phyloP scores from a whole-genome alignment of 768 basidiomycete genomes.

The Amanita pallidorosea region DNA sequence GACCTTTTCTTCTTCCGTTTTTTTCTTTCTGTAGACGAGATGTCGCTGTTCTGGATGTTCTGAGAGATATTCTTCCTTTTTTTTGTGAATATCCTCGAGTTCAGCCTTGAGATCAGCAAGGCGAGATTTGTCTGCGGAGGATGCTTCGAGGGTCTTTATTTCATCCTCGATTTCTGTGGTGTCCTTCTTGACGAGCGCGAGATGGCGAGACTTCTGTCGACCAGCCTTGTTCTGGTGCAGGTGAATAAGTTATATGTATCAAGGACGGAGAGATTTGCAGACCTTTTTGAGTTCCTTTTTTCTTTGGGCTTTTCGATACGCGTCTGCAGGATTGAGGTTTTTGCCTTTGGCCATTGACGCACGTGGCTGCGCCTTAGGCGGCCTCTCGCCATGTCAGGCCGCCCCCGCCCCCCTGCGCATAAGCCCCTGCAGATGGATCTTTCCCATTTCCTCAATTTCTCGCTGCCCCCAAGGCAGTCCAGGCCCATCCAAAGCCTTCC shows the following conservation, averaged over 20 bases:
- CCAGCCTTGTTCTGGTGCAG: slow-evolving; percentile 83
- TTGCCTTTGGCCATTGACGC: slow-evolving; percentile 73
- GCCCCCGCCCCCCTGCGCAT: slow-evolving; percentile 22
- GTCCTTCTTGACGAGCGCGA: slow-evolving; percentile 91
- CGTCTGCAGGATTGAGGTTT: slow-evolving; percentile 87
- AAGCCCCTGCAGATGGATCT: slow-evolving; percentile 30
- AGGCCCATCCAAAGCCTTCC: slow-evolving; percentile 48
- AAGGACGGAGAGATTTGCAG: slow-evolving; percentile 13
- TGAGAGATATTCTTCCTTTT: slow-evolving; percentile 85
- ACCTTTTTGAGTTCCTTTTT: slow-evolving; percentile 97
- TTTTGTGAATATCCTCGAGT: slow-evolving; percentile 67
- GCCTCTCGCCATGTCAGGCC: slow-evolving; percentile 17
- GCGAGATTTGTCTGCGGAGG: slow-evolving; percentile 49
- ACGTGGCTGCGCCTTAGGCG: slow-evolving; percentile 16
- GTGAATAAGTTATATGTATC: slow-evolving; percentile 5
- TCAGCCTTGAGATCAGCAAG: slow-evolving; percentile 67
- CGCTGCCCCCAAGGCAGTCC: slow-evolving; percentile 77
- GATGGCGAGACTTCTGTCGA: slow-evolving; percentile 72
- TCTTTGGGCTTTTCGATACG: slow-evolving; percentile 80
- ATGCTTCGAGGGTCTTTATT: slow-evolving; percentile 55
- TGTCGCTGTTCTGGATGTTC: slow-evolving; percentile 90
- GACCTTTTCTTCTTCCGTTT: slow-evolving; percentile 32
- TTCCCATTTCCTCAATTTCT: slow-evolving; percentile 91
- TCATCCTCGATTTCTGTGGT: slow-evolving; percentile 83
- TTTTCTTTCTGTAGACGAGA: slow-evolving; percentile 62